phyloP scores from a whole-genome alignment of 257 asterid species.

The Fraxinus cuspidata region DNA sequence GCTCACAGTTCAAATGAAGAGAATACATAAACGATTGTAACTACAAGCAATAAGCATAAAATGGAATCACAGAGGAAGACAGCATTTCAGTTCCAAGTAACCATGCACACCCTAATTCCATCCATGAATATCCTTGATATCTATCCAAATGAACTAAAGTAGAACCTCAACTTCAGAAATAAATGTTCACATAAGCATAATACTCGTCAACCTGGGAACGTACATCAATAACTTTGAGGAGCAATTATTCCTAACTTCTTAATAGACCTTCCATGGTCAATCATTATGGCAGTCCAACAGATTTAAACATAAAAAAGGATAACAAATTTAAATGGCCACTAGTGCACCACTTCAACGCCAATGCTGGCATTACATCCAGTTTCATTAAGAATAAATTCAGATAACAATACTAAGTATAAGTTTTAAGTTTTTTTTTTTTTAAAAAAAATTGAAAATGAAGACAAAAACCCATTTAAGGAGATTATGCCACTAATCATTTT shows the following conservation, averaged over 20 bases:
- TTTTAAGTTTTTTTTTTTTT: background rate
- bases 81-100: background rate
- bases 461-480: background rate
- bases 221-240: background rate
- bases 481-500: background rate
- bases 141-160: background rate
- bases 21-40: background rate
- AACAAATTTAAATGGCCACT: background rate
- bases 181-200: conserved; percentile 1
- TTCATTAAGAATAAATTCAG: background rate
- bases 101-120: conserved; percentile 9
- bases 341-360: background rate
- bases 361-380: background rate
- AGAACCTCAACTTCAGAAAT: conserved; percentile 6
- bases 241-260: background rate
- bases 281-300: background rate
- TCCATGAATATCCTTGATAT: background rate
- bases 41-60: background rate
- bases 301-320: background rate
- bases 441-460: too few species aligned
- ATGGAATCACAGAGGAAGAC: conserved; percentile 14
- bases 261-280: background rate
- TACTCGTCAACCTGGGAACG: background rate
- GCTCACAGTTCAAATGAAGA: background rate
- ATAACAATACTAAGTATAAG: background rate